Evolutionary conservation across 108 stramenopile genomes (phyloP).

Genomic region (Discostella stelligeroides): DNA sequence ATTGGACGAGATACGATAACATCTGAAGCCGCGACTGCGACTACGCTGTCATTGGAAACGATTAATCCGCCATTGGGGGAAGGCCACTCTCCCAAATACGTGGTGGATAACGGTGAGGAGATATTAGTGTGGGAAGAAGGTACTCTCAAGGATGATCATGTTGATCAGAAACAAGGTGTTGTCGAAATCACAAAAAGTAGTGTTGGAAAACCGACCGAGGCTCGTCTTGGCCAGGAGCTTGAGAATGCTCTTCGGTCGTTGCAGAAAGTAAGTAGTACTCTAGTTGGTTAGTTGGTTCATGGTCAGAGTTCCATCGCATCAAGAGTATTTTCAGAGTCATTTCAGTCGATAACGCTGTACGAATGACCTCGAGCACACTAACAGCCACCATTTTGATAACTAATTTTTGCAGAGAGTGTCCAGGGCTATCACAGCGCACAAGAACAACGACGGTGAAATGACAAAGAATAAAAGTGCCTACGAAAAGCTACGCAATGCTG

Average conservation of each 20-base stretch:
- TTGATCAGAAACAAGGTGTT: neutral
- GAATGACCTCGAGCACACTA: neutral
- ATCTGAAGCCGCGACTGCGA: neutral
- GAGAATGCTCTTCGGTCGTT: constrained; percentile 4
- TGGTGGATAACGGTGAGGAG: neutral
- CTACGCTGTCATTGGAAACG: constrained; percentile 3
- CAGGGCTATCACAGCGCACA: constrained; percentile 4
- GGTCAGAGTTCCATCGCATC: too few relatives aligned
- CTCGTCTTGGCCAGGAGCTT: constrained; percentile 5
- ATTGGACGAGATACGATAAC: neutral
- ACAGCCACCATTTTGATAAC: neutral
- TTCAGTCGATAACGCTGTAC: too few relatives aligned
- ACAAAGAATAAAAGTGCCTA: constrained; percentile 22
- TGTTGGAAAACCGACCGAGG: neutral
- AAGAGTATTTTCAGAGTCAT: too few relatives aligned
- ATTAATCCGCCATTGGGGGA: neutral
- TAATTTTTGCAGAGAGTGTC: constrained; percentile 9
- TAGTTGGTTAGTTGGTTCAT: neutral
- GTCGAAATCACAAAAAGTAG: neutral
- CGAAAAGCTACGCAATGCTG: constrained; percentile 23
- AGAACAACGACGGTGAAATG: constrained; percentile 2
- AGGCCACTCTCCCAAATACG: neutral
- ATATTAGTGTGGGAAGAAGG: neutral
- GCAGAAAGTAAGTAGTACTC: constrained; percentile 6
- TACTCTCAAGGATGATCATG: neutral